phyloP scores from a whole-genome alignment of 164 flowering plant species.

The Platanus orientalis region DNA sequence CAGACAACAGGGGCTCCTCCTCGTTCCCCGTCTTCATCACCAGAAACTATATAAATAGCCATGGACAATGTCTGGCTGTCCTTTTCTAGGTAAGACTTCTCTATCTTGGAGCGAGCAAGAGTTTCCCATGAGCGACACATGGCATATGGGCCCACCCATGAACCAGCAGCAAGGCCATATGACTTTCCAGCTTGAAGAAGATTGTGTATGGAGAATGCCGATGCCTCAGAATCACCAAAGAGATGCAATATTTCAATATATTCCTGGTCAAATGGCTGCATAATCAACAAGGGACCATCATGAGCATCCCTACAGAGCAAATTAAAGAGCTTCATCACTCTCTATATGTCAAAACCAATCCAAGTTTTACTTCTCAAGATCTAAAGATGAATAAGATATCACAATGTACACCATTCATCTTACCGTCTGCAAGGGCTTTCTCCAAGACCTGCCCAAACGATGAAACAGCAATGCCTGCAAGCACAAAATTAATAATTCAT shows the following conservation, averaged over 20 bases:
- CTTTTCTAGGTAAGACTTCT: slow-evolving; percentile 23
- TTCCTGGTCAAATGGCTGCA: slow-evolving; percentile 61
- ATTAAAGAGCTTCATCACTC: slow-evolving; percentile 12
- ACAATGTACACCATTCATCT: slow-evolving; percentile 7
- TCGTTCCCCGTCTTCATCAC: slow-evolving; percentile 95
- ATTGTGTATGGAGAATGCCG: slow-evolving; percentile 84
- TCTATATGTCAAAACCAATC: background rate
- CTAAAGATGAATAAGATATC: background rate
- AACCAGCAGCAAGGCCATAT: slow-evolving; percentile 88
- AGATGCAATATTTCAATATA: slow-evolving; percentile 68
- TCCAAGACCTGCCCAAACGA: slow-evolving; percentile 84
- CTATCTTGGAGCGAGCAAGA: slow-evolving; percentile 45
- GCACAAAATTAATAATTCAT: slow-evolving; percentile 7
- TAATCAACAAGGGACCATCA: slow-evolving; percentile 17
- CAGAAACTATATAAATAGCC: slow-evolving; percentile 90
- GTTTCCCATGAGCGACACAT: slow-evolving; percentile 91
- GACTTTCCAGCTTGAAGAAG: slow-evolving; percentile 76
- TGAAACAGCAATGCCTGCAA: slow-evolving; percentile 78
- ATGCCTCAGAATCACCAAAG: slow-evolving; percentile 79
- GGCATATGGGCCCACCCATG: slow-evolving; percentile 99
- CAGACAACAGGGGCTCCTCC: slow-evolving; percentile 97
- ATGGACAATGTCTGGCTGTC: slow-evolving; percentile 43
- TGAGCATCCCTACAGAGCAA: slow-evolving; percentile 19
- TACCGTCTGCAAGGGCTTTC: slow-evolving; percentile 62
- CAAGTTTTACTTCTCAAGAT: background rate